Base-by-base conservation (phyloP, 495 filamentous ascomycete species). In the Lasiosphaeria ovina region DNA sequence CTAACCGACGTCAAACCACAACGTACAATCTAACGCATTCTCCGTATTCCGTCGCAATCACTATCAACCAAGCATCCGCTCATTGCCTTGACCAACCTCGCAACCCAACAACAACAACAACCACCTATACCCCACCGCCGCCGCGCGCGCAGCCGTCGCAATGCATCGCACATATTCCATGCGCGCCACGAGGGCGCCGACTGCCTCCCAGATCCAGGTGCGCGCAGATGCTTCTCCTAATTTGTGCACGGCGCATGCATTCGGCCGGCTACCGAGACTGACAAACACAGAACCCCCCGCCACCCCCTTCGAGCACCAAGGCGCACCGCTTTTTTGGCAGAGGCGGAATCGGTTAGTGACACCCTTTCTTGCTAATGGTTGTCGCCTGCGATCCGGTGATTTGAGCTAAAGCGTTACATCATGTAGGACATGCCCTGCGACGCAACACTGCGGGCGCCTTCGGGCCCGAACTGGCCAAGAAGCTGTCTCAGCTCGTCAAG, bases 161-260 rank as follows among this genome's bases (percentile, higher is more conserved):
- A 98, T 98, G 94, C 93, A 98, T 85, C 90, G 94, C 65, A 96
- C 94, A 64, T 98, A 98, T 72, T 97, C 92, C 65, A 97, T 98
- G 93, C 91, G 94, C 85, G 88, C 93, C 79, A 86, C 90, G 79
- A 87, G 94, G 82, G 89, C 89, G 66, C 95, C 95, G 51, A 98
- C 95, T 47, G 79, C 79, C 54, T 81, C 79, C 17, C 79, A 81
- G 62, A 77, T 81, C 24, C 77, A 80, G 61, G 78, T 79, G 62
- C 55, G 69, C 10, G 35, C 31, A 4, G 24, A 24, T 24, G 14
- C 10, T 11, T 51, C 38, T 35, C 12, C 17, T 31, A 10, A 33
- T 10, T 14, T 35, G 12, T 51, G 36, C 10, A 12, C 11, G n/a
- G 8, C 48, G 11, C 24, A 24, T 24, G 24, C 24, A 24, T 24